These are phyloP conservation scores for Trichophyton benhamiae DNA, from an alignment of 2,329 filamentous ascomycete species.

Conservation along the genomic window DNA sequence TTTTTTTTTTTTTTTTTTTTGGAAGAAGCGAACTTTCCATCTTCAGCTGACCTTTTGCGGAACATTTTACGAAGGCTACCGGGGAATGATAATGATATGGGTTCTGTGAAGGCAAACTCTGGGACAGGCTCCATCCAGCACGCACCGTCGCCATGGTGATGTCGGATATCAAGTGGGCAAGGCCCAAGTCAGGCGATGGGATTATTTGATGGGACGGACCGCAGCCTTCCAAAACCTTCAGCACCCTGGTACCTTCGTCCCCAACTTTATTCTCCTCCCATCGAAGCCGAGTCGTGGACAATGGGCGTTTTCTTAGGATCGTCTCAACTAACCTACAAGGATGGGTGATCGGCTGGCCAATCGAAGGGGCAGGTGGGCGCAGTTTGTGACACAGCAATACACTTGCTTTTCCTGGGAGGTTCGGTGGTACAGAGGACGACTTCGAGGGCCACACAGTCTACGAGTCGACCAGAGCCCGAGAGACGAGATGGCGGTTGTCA, in stretches of 20 bases:
- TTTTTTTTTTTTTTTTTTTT: neutral
- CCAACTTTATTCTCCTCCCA: constrained; percentile 1
- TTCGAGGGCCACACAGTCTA: neutral
- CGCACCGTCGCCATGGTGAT: neutral
- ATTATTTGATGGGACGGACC: constrained; percentile 1
- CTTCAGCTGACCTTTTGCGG: neutral
- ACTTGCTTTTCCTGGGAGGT: neutral
- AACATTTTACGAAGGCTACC: neutral
- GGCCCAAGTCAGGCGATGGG: neutral
- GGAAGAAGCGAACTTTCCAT: neutral
- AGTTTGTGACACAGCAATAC: constrained; percentile 1
- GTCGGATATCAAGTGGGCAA: neutral
- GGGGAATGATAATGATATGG: neutral
- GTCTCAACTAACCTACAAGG: neutral
- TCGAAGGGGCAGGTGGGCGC: neutral
- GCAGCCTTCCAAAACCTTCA: neutral
- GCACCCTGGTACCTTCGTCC: neutral
- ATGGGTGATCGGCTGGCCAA: neutral
- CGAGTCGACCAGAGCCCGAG: neutral
- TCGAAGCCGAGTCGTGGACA: neutral
- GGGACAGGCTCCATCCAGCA: no score
- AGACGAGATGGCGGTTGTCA: neutral
- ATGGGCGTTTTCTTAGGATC: constrained; percentile 3
- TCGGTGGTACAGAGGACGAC: neutral
- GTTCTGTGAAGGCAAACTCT: neutral